Percentiles rank a stretch among this genome's conserved stretches.
Evolutionary conservation across 1,139 yeast genomes (phyloP).

Genomic region (Schizosaccharomyces versatilis): DNA sequence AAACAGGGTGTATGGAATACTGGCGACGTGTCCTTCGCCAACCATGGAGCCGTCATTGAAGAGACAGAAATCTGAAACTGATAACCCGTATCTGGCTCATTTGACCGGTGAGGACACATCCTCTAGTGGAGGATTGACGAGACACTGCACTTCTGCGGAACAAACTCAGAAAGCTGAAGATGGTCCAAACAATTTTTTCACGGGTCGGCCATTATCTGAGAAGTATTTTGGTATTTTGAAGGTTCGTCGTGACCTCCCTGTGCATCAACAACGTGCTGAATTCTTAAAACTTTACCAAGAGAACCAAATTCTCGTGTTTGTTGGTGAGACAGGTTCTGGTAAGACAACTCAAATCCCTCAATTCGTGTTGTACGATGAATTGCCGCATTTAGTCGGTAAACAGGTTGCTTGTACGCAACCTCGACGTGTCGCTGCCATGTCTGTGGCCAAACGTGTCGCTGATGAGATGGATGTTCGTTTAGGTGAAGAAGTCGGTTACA

Average conservation of each 20-base stretch:
- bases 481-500: slow-evolving; percentile 86
- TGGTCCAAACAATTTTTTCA: slow-evolving; percentile 53
- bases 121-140: slow-evolving; percentile 20
- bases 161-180: slow-evolving; percentile 37
- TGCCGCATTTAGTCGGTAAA: slow-evolving; percentile 57
- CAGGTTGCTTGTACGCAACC: slow-evolving; percentile 95
- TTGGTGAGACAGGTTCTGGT: slow-evolving; percentile 97
- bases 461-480: slow-evolving; percentile 82
- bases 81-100: slow-evolving; percentile 19
- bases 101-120: slow-evolving; percentile 8
- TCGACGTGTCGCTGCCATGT: slow-evolving; percentile 93
- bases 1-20: too few relatives aligned
- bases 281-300: slow-evolving; percentile 62
- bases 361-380: slow-evolving; percentile 77
- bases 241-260: slow-evolving; percentile 71
- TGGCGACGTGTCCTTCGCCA: neutral
- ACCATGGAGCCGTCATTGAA: slow-evolving; percentile 13
- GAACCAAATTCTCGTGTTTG: slow-evolving; percentile 89
- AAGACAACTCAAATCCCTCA: slow-evolving; percentile 94
- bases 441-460: slow-evolving; percentile 89
- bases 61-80: slow-evolving; percentile 12
- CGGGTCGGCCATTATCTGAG: slow-evolving; percentile 36
- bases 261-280: slow-evolving; percentile 68
- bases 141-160: slow-evolving; percentile 49
- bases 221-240: slow-evolving; percentile 59